Percentiles rank a stretch among this genome's conserved stretches.
Evolutionary conservation across 768 basidiomycete species (phyloP).

Genomic region (Pleurotus citrinopileatus): DNA sequence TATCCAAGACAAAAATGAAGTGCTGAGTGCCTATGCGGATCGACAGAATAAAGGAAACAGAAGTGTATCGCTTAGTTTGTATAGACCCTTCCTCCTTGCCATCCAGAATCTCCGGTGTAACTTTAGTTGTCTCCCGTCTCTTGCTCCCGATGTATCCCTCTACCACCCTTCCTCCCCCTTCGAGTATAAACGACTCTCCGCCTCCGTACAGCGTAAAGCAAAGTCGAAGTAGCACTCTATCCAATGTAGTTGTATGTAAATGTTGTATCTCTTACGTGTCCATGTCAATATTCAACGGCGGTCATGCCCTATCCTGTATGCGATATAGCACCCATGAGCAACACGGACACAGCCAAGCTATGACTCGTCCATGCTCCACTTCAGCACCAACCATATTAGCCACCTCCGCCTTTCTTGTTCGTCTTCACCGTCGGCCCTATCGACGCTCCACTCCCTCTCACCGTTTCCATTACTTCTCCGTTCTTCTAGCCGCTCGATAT

Average conservation of each 20-base stretch:
- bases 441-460: slow-evolving; percentile 50
- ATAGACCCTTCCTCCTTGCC: not conserved
- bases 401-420: slow-evolving; percentile 68
- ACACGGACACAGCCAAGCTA: too few species aligned
- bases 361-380: too few species aligned
- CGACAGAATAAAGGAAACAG: not conserved
- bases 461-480: slow-evolving; percentile 38
- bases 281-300: too few species aligned
- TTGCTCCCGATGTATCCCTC: not conserved
- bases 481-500: slow-evolving; percentile 44
- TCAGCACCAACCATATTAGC: slow-evolving; percentile 66
- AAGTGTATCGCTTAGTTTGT: slow-evolving; percentile 10
- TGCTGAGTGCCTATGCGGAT: too few species aligned
- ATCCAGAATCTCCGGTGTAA: not conserved
- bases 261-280: not conserved
- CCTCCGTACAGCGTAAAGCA: not conserved
- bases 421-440: slow-evolving; percentile 51
- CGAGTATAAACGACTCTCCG: too few species aligned
- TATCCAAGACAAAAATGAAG: too few species aligned
- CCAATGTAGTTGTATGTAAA: slow-evolving; percentile 6
- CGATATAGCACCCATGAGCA: too few species aligned
- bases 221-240: not conserved
- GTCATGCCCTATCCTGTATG: too few species aligned
- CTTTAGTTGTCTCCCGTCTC: not conserved
- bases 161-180: not conserved